phyloP scores from a whole-genome alignment of 2,329 filamentous ascomycete species.

The Aspergillus caelatus region DNA sequence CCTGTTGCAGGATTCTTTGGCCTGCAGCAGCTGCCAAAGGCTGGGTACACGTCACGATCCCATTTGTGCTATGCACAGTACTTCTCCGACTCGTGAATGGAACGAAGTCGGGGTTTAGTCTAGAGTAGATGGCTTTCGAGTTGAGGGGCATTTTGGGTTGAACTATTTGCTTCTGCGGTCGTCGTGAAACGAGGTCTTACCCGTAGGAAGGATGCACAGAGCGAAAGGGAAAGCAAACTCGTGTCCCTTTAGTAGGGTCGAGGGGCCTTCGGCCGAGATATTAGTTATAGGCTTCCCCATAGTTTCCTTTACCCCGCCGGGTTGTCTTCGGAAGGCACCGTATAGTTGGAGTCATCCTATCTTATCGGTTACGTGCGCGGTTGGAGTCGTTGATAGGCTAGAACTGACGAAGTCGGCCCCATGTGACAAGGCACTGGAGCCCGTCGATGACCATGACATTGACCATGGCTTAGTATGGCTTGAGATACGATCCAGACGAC shows the following conservation, averaged over 20 bases:
- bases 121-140: slow-evolving; percentile 54
- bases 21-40: slow-evolving; percentile 88
- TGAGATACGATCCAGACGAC: neutral
- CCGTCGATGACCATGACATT: neutral
- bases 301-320: neutral
- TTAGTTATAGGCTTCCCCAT: neutral
- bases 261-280: neutral
- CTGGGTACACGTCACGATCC: slow-evolving; percentile 88
- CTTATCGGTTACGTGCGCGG: neutral
- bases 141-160: slow-evolving; percentile 49
- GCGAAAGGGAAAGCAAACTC: neutral
- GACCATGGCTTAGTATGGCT: neutral
- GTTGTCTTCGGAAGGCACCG: neutral
- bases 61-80: slow-evolving; percentile 89
- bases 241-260: neutral
- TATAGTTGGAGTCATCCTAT: neutral
- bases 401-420: neutral
- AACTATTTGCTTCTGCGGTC: neutral
- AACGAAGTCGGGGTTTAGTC: slow-evolving; percentile 46
- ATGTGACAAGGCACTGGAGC: neutral
- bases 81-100: slow-evolving; percentile 72
- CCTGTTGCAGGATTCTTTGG: slow-evolving; percentile 78
- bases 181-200: neutral
- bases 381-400: neutral
- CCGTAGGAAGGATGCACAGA: neutral